Base-by-base conservation (phyloP, 2,329 filamentous ascomycete genomes). In the Neonectria neomacrospora region DNA sequence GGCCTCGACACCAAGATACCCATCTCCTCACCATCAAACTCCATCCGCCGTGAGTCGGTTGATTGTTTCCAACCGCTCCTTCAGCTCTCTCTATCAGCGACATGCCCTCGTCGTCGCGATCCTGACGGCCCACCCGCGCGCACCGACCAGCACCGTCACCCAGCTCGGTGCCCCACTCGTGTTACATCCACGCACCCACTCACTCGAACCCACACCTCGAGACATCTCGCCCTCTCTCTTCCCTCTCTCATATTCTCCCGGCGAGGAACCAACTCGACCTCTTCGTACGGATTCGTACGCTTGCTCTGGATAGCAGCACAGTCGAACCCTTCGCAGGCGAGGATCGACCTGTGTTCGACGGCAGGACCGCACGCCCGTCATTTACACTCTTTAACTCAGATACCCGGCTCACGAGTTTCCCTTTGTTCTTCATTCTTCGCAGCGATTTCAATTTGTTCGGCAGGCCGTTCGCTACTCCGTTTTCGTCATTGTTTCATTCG, bases 321-420 rank as follows among this genome's bases (percentile, higher is more conserved):
- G 78, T 82, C 80, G 79, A 77, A 72, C 71, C 55, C 79, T 82
- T 83, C 81, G 81, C 82, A 72, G 83, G 82, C 81, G 82, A 83
- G 78, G 76, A 77, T 79, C 80, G 79, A 83, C 78, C 68, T 77
- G 80, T 80, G 79, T 75, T 50, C 74, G 64, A 76, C 79, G 80
- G 80, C 80, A 66, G 80, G 78, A 67, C 80, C 78, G 77, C 67
- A 58, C 68, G 60, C 54, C 39, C 56, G 53, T 54, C 45, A 32
- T 50, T 51, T 42, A 37, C 61, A 28, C 32, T 51, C 51, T 61
- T 67, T 67, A 20, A 34, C 28, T 58, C 42, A 57, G 59, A 68
- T 65, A 67, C 64, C 58, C 58, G 51, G 20, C 26, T 47, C 44
- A 32, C 56, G 22, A 61, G 57, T 65, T 61, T 47, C 44, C 53